Conservation (phyloP, 352 stramenopile species). For the Saprolegnia diclina region DNA sequence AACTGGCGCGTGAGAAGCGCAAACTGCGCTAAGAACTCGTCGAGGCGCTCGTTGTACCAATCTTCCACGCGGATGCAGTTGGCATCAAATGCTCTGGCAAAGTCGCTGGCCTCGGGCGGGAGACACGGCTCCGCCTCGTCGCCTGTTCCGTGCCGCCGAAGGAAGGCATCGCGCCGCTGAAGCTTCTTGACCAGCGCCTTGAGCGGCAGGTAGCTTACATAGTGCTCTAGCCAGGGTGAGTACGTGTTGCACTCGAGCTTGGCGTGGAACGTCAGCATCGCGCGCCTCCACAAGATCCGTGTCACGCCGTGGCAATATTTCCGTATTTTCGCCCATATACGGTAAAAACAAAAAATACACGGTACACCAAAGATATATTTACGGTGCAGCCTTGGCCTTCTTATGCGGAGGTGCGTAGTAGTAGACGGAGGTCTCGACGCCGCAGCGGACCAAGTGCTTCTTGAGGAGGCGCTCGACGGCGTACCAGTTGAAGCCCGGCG, state of each 20-base stretch:
- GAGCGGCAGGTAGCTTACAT: slow-evolving; percentile 85
- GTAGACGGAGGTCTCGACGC: slow-evolving; percentile 58
- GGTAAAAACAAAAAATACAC: too few species aligned
- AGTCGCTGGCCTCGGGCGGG: background rate
- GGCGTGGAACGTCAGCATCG: slow-evolving; percentile 21
- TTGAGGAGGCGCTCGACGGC: slow-evolving; percentile 67
- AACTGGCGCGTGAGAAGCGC: slow-evolving; percentile 70
- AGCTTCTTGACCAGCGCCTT: slow-evolving; percentile 69
- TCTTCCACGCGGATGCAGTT: slow-evolving; percentile 85
- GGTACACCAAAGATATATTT: background rate
- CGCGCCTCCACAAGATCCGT: background rate
- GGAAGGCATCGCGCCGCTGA: slow-evolving; percentile 2
- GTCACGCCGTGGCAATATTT: too few species aligned
- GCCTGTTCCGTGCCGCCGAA: background rate
- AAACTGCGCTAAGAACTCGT: slow-evolving; percentile 79
- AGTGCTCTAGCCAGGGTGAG: slow-evolving; percentile 80
- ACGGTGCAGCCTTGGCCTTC: background rate
- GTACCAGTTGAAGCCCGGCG: slow-evolving; percentile 77
- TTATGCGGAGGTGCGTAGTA: slow-evolving; percentile 37
- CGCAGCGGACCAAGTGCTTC: slow-evolving; percentile 48
- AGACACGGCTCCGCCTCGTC: background rate
- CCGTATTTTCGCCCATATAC: too few species aligned
- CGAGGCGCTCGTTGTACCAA: slow-evolving; percentile 82
- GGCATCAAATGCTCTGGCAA: background rate
- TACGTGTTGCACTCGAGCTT: slow-evolving; percentile 50